Evolutionary conservation across 805 yeast genomes (phyloP), one percentile per base, ranked within the genome.

Genomic region (Phaffomyces antillensis): DNA sequence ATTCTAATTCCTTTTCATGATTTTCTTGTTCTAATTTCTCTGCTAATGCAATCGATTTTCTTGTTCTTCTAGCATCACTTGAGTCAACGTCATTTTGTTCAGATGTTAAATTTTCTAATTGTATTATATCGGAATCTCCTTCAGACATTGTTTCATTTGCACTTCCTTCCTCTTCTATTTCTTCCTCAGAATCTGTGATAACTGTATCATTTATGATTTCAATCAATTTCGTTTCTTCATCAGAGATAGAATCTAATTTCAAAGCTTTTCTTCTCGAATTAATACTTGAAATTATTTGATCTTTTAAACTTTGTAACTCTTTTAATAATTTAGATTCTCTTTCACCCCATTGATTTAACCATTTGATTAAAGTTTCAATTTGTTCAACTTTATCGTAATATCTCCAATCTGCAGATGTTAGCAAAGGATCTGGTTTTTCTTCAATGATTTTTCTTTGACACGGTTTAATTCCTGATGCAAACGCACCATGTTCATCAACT

Each of bases 261-360:
- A 81, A 60, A 3, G 83, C 77, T 46, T 72, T 73, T 25, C 75
- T 67, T 47, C 95, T 72, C 1, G 86, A 74, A 11, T 61, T 67
- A 52, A 86, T 76, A 52, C 88, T 76, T 12, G 70, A 63, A 31
- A 60, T 59, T 23, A 85, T 70, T 16, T 75, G 72, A 11, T 76
- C 83, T 50, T 75, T 73, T 23, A 79, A 70, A 4, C 65, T 62
- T 8, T 64, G 58, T 37, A 86, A 59, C 53, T 85, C 95, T 52
- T 81, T 83, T 35, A 77, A 66, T 39, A 90, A 69, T 33, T 66
- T 70, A 16, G 79, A 71, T 57, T 89, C 97, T 39, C 95, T 67
- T 42, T 66, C 68, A 3, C 96, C 96, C 74, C 82, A 78, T 5
- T 77, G 79, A 52, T 83, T 81, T 41, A 89, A 66, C 87, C 91